Conservation (phyloP, 2,329 filamentous ascomycete species). For the Trichoderma simmonsii region DNA sequence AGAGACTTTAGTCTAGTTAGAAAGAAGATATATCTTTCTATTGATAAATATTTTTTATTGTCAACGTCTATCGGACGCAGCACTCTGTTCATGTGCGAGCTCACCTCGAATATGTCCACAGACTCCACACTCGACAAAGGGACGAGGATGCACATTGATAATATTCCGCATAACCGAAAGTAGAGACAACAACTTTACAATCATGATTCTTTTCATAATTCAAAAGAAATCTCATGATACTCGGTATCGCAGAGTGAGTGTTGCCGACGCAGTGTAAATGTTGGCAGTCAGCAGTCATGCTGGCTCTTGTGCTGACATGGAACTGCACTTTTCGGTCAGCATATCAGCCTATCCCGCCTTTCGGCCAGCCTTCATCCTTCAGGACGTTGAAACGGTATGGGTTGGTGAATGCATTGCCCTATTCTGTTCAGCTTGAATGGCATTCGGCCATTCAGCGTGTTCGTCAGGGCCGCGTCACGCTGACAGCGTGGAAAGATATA, state of each 20-base stretch:
- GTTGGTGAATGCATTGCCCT: not conserved
- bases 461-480: slow-evolving; percentile 14
- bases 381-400: not conserved
- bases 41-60: not conserved
- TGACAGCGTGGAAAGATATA: slow-evolving; percentile 2
- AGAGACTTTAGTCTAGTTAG: not conserved
- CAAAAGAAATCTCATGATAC: not conserved
- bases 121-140: not conserved
- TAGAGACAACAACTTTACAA: not conserved
- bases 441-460: not conserved
- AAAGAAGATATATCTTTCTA: not conserved
- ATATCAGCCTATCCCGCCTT: slow-evolving; percentile 10
- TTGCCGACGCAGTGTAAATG: slow-evolving; percentile 7
- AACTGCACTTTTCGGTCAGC: slow-evolving; percentile 10
- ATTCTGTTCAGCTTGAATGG: not conserved
- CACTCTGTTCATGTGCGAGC: not conserved
- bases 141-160: not conserved
- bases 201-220: not conserved
- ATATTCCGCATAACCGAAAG: not conserved
- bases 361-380: slow-evolving; percentile 10
- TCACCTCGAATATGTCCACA: not conserved
- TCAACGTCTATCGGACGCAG: not conserved
- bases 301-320: slow-evolving; percentile 1
- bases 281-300: slow-evolving; percentile 13
- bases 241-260: not conserved